Base-by-base conservation (phyloP, 2,329 filamentous ascomycete genomes). In the Aureobasidium mangrovei region DNA sequence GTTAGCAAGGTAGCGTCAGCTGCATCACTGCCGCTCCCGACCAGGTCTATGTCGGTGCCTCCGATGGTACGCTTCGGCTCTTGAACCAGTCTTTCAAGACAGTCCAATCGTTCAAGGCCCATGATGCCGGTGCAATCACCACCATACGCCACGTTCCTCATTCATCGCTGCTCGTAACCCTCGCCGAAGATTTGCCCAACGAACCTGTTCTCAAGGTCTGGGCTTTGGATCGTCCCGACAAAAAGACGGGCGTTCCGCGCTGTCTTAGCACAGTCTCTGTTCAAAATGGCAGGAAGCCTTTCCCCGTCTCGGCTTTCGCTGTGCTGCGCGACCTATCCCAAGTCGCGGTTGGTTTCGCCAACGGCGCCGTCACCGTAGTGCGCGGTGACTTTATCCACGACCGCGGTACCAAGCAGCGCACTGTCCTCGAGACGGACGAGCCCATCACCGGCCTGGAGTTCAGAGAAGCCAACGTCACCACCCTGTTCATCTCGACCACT, bases 191-290 rank as follows among this genome's bases (percentile, higher is more conserved):
- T 64, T 75, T 96, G 51, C 86, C 86, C 38, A 86, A 81, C 63
- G 90, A 97, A 63, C 91, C 93, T 0, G 79, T 91, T 24, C 72
- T 98, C 57, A 97, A 95, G 69, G 91, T 97, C n/a, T 98, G 93
- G 93, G 91, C 89, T 26, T 76, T 98, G 62, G 91, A 97, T 67
- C 94, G 91, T 71, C 79, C 85, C 3, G 89, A 95, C 61, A 97
- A 93, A 78, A 97, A 94, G 77, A 94, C 88, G 4, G 90, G 90
- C 40, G 76, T 85, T 58, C 93, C 93, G 12, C 88, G 85, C 38
- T 97, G 93, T 67, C 77, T 95, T 60, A 95, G 88, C 65, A 93
- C 86, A 1, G 73, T 96, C 49, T 83, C 79, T 26, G 85, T 98
- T 60, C 87, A 90, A 67, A 97, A 97, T 73, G 90, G 87, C 39